These are phyloP conservation scores for Phialemonium atrogriseum DNA, from an alignment of 2,329 filamentous ascomycete genomes.

Conservation along the genomic window DNA sequence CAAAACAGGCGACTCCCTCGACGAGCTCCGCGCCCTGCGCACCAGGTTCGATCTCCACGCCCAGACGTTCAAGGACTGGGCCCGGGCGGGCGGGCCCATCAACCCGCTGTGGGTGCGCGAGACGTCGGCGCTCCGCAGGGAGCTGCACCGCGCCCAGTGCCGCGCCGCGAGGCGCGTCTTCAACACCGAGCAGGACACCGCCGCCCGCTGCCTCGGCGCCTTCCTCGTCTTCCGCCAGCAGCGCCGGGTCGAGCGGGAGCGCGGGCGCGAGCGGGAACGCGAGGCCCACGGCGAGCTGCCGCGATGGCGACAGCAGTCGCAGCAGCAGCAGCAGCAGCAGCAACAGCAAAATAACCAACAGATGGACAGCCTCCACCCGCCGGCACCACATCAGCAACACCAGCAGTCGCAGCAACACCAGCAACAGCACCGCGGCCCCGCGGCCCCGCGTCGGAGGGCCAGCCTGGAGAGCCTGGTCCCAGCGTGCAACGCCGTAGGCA, in stretches of 20 bases:
- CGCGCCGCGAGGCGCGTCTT: constrained; percentile 49
- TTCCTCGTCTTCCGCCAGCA: constrained; percentile 45
- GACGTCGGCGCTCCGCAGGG: constrained; percentile 37
- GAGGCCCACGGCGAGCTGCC: constrained; percentile 10
- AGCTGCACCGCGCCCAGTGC: constrained; percentile 50
- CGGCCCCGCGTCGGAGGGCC: constrained; percentile 7
- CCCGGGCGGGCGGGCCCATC: constrained; percentile 44
- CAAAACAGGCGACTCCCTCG: constrained; percentile 39
- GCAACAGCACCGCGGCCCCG: background rate
- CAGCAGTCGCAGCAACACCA: constrained; percentile 7
- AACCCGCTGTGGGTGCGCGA: constrained; percentile 48
- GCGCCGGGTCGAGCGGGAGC: constrained; percentile 28
- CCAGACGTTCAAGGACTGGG: constrained; percentile 46
- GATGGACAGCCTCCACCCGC: background rate
- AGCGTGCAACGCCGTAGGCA: constrained; percentile 43
- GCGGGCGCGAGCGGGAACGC: constrained; percentile 21
- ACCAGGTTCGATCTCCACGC: constrained; percentile 38
- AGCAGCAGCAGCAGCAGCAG: constrained; percentile 11
- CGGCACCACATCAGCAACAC: constrained; percentile 3
- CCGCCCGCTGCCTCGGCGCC: constrained; percentile 46
- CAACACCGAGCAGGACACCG: constrained; percentile 37
- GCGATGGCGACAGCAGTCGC: constrained; percentile 14
- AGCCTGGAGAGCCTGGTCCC: constrained; percentile 38
- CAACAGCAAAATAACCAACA: constrained; percentile 6
- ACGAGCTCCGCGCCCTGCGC: constrained; percentile 38